Conservation (phyloP, 2,329 filamentous ascomycete species). For the Exophiala alcalophila region DNA sequence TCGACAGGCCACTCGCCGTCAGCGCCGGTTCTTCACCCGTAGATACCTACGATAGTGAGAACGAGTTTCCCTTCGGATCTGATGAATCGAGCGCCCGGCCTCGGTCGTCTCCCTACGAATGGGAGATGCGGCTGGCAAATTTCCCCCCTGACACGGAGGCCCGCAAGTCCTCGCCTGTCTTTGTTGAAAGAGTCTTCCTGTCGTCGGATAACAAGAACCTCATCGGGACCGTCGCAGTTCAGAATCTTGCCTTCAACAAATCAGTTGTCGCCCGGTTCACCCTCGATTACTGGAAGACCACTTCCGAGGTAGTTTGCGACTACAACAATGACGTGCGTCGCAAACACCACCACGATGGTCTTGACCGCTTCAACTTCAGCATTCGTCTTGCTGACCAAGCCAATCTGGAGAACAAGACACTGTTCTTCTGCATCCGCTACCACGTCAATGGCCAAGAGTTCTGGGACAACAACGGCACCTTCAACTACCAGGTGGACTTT, state of each 20-base stretch:
- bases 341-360: constrained; percentile 58
- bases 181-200: constrained; percentile 80
- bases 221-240: constrained; percentile 77
- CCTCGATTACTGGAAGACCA: constrained; percentile 97
- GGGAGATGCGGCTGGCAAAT: constrained; percentile 82
- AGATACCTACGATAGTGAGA: constrained; percentile 81
- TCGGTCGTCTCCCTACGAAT: constrained; percentile 64
- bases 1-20: constrained; percentile 92
- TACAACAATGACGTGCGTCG: constrained; percentile 75
- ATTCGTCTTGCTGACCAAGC: constrained; percentile 90
- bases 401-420: constrained; percentile 86
- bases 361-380: constrained; percentile 89
- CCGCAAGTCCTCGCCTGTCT: constrained; percentile 62
- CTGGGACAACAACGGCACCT: constrained; percentile 88
- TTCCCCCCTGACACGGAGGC: constrained; percentile 67
- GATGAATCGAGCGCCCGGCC: constrained; percentile 46
- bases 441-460: constrained; percentile 77
- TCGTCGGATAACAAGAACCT: constrained; percentile 84
- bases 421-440: constrained; percentile 90
- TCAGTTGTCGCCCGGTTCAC: constrained; percentile 89
- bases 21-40: constrained; percentile 90
- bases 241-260: constrained; percentile 89
- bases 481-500: constrained; percentile 95
- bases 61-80: constrained; percentile 78
- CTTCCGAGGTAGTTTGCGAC: constrained; percentile 88